Percentiles rank a stretch among this genome's conserved stretches.
Evolutionary conservation across 2,329 filamentous ascomycete genomes (phyloP).

Genomic region (Ophiostoma ips): DNA sequence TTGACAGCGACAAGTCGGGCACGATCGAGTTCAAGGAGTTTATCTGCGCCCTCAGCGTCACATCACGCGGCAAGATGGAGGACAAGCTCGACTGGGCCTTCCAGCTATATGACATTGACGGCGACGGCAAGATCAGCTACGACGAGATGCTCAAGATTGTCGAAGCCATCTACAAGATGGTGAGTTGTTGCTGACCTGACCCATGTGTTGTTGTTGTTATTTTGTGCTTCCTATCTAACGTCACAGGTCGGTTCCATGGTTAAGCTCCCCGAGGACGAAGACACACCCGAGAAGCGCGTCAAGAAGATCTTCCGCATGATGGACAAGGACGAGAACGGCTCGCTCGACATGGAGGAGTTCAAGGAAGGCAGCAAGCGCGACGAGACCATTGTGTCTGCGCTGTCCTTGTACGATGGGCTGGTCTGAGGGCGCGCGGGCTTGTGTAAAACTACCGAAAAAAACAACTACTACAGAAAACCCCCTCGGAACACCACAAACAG

Average conservation of each 20-base stretch:
- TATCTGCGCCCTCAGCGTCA: slow-evolving; percentile 94
- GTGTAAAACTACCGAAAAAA: not conserved
- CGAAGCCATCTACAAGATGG: slow-evolving; percentile 99
- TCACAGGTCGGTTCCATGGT: slow-evolving; percentile 92
- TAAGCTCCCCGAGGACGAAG: slow-evolving; percentile 94
- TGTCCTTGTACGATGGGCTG: slow-evolving; percentile 91
- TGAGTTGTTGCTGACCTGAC: slow-evolving; percentile 28
- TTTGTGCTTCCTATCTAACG: not conserved
- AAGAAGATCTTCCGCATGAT: slow-evolving; percentile 99
- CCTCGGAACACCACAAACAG: not conserved
- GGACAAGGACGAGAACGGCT: slow-evolving; percentile 99
- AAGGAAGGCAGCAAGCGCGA: slow-evolving; percentile 98
- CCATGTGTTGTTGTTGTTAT: not conserved
- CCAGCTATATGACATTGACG: slow-evolving; percentile 97
- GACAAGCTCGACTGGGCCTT: slow-evolving; percentile 99
- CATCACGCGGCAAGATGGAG: slow-evolving; percentile 95
- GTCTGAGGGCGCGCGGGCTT: slow-evolving; percentile 42
- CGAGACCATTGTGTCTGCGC: slow-evolving; percentile 93
- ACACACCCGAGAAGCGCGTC: slow-evolving; percentile 96
- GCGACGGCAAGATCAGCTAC: slow-evolving; percentile 97
- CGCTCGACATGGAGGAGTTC: slow-evolving; percentile 93
- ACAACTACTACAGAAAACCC: not conserved
- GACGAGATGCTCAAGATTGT: slow-evolving; percentile 98
- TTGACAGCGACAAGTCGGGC: slow-evolving; percentile 92
- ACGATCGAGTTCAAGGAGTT: slow-evolving; percentile 99